Base-by-base conservation (phyloP, 805 yeast genomes). In the Lipomyces lipofer region DNA sequence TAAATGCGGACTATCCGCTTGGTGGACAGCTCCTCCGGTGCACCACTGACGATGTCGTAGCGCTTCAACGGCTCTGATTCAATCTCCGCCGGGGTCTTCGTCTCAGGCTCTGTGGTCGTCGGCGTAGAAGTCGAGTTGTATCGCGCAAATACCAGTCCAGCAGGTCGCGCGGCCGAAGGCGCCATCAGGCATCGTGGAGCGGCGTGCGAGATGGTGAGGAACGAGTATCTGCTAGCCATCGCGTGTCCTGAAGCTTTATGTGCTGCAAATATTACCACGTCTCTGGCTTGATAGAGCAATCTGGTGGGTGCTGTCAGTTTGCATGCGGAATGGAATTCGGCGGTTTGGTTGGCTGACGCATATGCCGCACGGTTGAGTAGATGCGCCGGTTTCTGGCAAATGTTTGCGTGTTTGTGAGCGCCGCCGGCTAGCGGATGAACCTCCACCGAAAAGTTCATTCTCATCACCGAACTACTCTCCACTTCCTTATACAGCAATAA, bases 1-100 rank as follows among this genome's bases (percentile, higher is more conserved):
- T 76, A 88, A 67, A 88, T 88, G 69, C 92, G 80, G 4, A 85
- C 95, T 22, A 82, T 77, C 71, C 96, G 79, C 51, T 77, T 74
- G 19, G 82, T 73, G 49, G 71, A 60, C 47, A 86, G 72, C 52
- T 83, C 92, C 42, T 67, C 67, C 49, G 95, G 95, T 9, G 95
- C 95, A 12, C 95, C 96, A 54, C 86, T 80, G 52, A 84, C 73
- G 32, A 82, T 58, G 69, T 86, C 90, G 64, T 82, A 45, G 17
- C 82, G 52, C 57, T 33, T 45, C 48, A 42, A 40, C 77, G 75
- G 32, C 67, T 46, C 58, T 15, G 51, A 25, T n/a, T n/a, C n/a
- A n/a, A n/a, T n/a, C 68, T 24, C 66, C 65, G 19, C 49, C 15
- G 54, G 52, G 12, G 27, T 12, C 42, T 32, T 45, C 9, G 51